These are phyloP conservation scores for Escovopsis weberi DNA, from an alignment of 2,329 filamentous ascomycete genomes.

Conservation along the genomic window DNA sequence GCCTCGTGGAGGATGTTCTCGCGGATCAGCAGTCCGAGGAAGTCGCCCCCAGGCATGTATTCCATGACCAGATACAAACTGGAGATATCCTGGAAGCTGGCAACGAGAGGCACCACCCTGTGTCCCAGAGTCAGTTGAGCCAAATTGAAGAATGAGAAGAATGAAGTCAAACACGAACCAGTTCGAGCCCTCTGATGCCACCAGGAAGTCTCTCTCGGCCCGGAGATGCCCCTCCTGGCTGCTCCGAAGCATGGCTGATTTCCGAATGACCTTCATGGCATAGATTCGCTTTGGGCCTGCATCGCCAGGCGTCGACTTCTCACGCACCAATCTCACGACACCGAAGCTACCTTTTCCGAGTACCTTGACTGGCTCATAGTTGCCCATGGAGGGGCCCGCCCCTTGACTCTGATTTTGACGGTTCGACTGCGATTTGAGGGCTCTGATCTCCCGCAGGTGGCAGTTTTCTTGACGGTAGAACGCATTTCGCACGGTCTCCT, in stretches of 20 bases:
- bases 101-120: slow-evolving; percentile 72
- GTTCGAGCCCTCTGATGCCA: slow-evolving; percentile 70
- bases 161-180: slow-evolving; percentile 37
- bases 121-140: background rate
- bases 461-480: slow-evolving; percentile 57
- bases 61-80: slow-evolving; percentile 94
- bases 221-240: slow-evolving; percentile 85
- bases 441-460: slow-evolving; percentile 58
- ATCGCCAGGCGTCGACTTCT: slow-evolving; percentile 29
- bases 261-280: slow-evolving; percentile 95
- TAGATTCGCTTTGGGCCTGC: slow-evolving; percentile 44
- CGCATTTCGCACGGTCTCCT: slow-evolving; percentile 34
- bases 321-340: slow-evolving; percentile 71
- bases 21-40: slow-evolving; percentile 71
- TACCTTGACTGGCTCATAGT: slow-evolving; percentile 66
- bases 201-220: slow-evolving; percentile 83
- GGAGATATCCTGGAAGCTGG: slow-evolving; percentile 74
- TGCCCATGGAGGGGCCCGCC: slow-evolving; percentile 10
- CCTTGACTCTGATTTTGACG: slow-evolving; percentile 4
- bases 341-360: slow-evolving; percentile 92
- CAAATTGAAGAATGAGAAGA: background rate
- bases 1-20: slow-evolving; percentile 70
- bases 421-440: slow-evolving; percentile 47
- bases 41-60: slow-evolving; percentile 94
- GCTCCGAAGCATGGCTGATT: slow-evolving; percentile 81